Conservation (phyloP, 1,284 basidiomycete genomes). For the Pseudomicrostroma phylloplanum region DNA sequence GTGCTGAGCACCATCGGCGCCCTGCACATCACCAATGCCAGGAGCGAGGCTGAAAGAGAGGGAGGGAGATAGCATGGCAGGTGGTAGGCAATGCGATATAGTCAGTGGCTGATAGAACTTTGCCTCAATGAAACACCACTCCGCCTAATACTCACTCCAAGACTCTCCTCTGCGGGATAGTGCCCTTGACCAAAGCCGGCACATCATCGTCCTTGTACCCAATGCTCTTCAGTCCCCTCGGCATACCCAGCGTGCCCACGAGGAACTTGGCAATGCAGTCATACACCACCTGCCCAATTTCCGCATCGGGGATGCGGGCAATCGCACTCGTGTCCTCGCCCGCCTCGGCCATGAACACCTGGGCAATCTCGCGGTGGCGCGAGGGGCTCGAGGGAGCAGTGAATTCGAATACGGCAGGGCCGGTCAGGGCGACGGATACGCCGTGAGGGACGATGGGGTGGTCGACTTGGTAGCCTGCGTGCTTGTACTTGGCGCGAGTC, state of each 20-base stretch:
- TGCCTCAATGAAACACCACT: background rate
- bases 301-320: constrained; percentile 68
- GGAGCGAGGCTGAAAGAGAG: constrained; percentile 23
- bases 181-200: constrained; percentile 68
- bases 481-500: constrained; percentile 55
- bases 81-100: background rate
- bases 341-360: constrained; percentile 62
- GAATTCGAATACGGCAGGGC: constrained; percentile 27
- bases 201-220: constrained; percentile 61
- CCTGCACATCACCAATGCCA: constrained; percentile 57
- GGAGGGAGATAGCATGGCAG: background rate
- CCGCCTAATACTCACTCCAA: constrained; percentile 53
- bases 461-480: constrained; percentile 60
- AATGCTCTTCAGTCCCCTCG: constrained; percentile 76
- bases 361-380: constrained; percentile 79
- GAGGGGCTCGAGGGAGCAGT: constrained; percentile 63
- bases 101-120: background rate
- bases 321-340: constrained; percentile 24
- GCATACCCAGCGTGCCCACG: constrained; percentile 69
- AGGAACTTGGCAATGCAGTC: constrained; percentile 88
- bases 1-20: constrained; percentile 54
- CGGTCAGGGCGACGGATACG: constrained; percentile 29
- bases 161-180: constrained; percentile 77
- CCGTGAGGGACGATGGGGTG: constrained; percentile 82
- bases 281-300: constrained; percentile 72